phyloP scores from a whole-genome alignment of 495 filamentous ascomycete genomes.

The Trypethelium eluteriae region DNA sequence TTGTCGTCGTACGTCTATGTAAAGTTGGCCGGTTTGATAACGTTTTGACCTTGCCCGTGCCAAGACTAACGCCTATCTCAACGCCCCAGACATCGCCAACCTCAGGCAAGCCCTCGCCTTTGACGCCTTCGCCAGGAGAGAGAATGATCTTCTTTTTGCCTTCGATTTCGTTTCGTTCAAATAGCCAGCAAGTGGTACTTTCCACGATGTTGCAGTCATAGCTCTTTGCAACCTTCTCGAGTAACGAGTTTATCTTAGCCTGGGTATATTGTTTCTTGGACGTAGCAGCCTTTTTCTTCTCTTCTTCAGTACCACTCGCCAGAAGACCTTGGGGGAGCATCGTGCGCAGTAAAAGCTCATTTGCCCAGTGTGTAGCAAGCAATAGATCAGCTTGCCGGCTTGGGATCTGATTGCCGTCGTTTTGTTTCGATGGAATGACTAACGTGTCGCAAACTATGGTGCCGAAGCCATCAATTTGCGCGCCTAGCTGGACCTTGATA shows the following conservation, averaged over 20 bases:
- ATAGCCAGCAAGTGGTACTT: constrained; percentile 93
- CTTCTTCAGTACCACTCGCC: constrained; percentile 77
- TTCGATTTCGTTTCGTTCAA: constrained; percentile 95
- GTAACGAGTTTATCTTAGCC: constrained; percentile 69
- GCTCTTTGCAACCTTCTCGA: constrained; percentile 84
- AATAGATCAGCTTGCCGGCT: constrained; percentile 79
- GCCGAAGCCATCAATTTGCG: constrained; percentile 95
- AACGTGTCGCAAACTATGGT: constrained; percentile 94
- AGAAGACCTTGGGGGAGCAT: constrained; percentile 83
- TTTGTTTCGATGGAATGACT: constrained; percentile 54
- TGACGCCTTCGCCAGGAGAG: constrained; percentile 72
- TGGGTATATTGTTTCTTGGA: constrained; percentile 67
- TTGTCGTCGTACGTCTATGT: constrained; percentile 84
- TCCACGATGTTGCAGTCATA: constrained; percentile 93
- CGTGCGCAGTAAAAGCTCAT: constrained; percentile 83
- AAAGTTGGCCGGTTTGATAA: constrained; percentile 80
- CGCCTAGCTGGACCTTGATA: constrained; percentile 93
- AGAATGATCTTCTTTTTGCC: constrained; percentile 97
- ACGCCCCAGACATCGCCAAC: constrained; percentile 97
- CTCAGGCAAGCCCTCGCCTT: constrained; percentile 84
- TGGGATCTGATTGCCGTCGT: constrained; percentile 50
- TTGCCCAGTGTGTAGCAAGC: constrained; percentile 87
- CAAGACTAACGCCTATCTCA: constrained; percentile 84
- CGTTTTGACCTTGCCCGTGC: constrained; percentile 88
- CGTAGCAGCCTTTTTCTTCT: constrained; percentile 83